Conservation (phyloP, 2,329 filamentous ascomycete genomes). For the Fusarium annulatum region DNA sequence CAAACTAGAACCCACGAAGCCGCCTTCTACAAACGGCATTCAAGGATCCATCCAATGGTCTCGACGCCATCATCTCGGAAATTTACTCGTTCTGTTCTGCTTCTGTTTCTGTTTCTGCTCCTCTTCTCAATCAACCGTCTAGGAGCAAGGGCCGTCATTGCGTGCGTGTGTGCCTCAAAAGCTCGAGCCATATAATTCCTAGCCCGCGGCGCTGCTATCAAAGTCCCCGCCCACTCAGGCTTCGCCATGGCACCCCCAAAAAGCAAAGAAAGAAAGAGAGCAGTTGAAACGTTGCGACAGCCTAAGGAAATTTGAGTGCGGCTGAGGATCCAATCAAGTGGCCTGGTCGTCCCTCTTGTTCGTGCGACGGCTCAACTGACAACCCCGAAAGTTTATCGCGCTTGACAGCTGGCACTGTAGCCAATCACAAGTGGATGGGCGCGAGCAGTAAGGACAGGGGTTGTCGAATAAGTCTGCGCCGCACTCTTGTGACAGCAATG, state of each 20-base stretch:
- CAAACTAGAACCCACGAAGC: not conserved
- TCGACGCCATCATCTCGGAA: not conserved
- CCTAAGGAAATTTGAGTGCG: slow-evolving; percentile 15
- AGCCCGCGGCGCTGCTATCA: not conserved
- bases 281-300: slow-evolving; percentile 32
- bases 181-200: not conserved
- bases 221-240: slow-evolving; percentile 1
- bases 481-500: slow-evolving; percentile 4
- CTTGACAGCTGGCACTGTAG: slow-evolving; percentile 14
- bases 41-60: not conserved
- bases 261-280: not conserved
- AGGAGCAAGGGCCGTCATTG: not conserved
- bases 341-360: slow-evolving; percentile 10
- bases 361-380: not conserved
- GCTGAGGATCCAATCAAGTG: slow-evolving; percentile 26
- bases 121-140: not conserved
- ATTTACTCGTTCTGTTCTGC: not conserved
- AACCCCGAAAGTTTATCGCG: slow-evolving; percentile 12
- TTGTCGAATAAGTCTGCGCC: slow-evolving; percentile 6
- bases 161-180: slow-evolving; percentile 3
- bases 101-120: not conserved
- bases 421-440: slow-evolving; percentile 2
- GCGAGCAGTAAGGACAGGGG: slow-evolving; percentile 7
- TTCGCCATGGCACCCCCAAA: slow-evolving; percentile 6
- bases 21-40: not conserved